Base-by-base conservation (phyloP, 805 yeast genomes). In the Candida adriatica region DNA sequence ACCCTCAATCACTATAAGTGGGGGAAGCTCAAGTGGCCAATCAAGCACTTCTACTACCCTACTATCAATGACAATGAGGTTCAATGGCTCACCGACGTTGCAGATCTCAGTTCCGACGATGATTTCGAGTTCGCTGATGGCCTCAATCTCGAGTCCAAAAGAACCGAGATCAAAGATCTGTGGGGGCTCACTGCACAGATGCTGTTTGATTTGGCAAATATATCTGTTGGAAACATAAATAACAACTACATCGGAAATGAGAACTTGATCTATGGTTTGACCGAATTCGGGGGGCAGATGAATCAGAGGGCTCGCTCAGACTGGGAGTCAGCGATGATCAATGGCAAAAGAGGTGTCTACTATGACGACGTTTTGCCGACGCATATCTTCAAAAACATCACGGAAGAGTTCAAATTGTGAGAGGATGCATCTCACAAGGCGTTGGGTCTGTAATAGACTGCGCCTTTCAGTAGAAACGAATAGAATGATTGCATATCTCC, bases 171-270 rank as follows among this genome's bases (percentile, higher is more conserved):
- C 23, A 73, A 81, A 47, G 82, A 80, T 47, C 77, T 83, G 5
- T 82, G 92, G 94, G 94, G 94, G 1, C 57, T 82, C 22, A 82
- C 92, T 0, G 90, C 88, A 3, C 80, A 79, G 48, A 81, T 82
- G 8, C 50, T 82, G n/a, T 82, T 73, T 45, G 90, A 82, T 49
- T 48, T 82, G 18, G 78, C 86, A 2, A 66, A 65, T 35, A 62
- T 80, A 8, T 59, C 70, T 4, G 41, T 72, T 44, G 61, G 61
- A 24, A 38, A 52, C 31, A 39, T 53, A 8, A 34, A 21, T 3
- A 46, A 42, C 20, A 49, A 43, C 10, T 52, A 61, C 17, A 50
- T 71, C 27, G 85, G 83, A 2, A 80, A 79, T 41, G 88, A 80
- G 49, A 81, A 75, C 37, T 54, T 80, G 36, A 75, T 80, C 18